Evolutionary conservation across 75 land plant species (phyloP), one percentile per base, ranked within the genome.

Genomic region (Cupressus sempervirens): DNA sequence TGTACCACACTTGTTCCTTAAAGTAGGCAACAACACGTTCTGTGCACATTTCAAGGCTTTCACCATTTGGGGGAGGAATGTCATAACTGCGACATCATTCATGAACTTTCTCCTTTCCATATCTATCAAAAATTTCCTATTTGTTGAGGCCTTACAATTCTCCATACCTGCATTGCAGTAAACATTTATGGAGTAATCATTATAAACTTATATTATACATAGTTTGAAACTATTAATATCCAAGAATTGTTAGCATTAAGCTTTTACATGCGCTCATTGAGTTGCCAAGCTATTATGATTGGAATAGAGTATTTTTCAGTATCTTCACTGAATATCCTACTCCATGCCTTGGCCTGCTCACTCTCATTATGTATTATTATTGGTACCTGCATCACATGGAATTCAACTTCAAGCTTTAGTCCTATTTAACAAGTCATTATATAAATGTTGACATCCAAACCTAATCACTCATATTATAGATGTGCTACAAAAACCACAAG

Each of bases 61-160:
- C 98, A 18, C 98, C 98, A 84, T 95, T 92, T 36, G 97, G 97
- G 45, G 97, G 97, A 87, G 98, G 98, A 26, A 92, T 94, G 75
- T 97, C 99, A 87, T 93, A 97, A 87, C 98, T 97, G 8, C 99
- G 91, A 36, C 96, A 91, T 98, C 99, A 97, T 76, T 93, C 92
- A 79, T 94, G 93, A 23, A 97, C 99, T 83, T 96, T 86, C 52
- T 97, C 93, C 40, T 90, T 90, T 1, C 99, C 96, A 88, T 86
- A 97, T 83, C 90, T 92, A 68, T 97, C 95, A 4, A 98, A 96
- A 11, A 98, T 97, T 85, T 97, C 99, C 85, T 96, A 92, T 89
- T 97, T 97, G 84, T 97, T 93, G 41, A 97, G 92, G 36, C 99
- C 99, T 84, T 97, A 98, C 74, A 97, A 84, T 85, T 97, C 99